Evolutionary conservation across 106 monocot species (phyloP).

Genomic region (Allium sativum): DNA sequence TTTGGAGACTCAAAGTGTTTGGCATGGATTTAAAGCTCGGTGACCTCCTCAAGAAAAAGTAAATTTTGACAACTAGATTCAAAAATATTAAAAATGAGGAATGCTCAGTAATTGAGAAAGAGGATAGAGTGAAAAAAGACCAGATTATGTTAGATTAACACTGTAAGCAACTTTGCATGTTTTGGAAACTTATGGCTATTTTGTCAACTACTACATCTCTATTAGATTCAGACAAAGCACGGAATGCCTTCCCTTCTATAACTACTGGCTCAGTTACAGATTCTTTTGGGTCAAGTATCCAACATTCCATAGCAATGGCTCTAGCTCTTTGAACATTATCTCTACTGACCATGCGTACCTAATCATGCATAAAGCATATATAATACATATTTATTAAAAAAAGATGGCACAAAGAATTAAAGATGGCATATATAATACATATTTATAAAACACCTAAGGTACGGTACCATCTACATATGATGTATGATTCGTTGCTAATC

Average conservation of each 20-base stretch:
- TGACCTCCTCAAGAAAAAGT: too few species aligned
- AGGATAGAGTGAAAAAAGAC: too few species aligned
- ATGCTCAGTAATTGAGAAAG: background rate
- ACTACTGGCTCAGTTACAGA: conserved; percentile 35
- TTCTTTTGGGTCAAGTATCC: conserved; percentile 56
- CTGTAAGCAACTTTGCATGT: too few species aligned
- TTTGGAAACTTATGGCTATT: conserved; percentile 53
- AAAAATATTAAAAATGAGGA: background rate
- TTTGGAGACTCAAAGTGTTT: too few species aligned
- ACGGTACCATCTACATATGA: too few species aligned
- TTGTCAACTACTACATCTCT: conserved; percentile 65
- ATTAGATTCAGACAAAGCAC: conserved; percentile 46
- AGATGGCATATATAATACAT: too few species aligned
- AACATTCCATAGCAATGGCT: conserved; percentile 32
- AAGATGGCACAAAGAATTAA: too few species aligned
- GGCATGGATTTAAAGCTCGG: too few species aligned
- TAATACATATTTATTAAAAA: conserved; percentile 1
- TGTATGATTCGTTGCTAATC: too few species aligned
- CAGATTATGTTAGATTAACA: too few species aligned
- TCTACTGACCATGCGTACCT: conserved; percentile 57
- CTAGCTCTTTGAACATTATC: conserved; percentile 23
- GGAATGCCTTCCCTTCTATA: conserved; percentile 88
- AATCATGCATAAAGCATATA: conserved; percentile 9
- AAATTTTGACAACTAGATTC: too few species aligned
- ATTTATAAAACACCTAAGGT: too few species aligned